Percentiles rank a stretch among this genome's conserved stretches.
phyloP scores from a whole-genome alignment of 2,329 filamentous ascomycete genomes.

The Stagonosporopsis rhizophila region DNA sequence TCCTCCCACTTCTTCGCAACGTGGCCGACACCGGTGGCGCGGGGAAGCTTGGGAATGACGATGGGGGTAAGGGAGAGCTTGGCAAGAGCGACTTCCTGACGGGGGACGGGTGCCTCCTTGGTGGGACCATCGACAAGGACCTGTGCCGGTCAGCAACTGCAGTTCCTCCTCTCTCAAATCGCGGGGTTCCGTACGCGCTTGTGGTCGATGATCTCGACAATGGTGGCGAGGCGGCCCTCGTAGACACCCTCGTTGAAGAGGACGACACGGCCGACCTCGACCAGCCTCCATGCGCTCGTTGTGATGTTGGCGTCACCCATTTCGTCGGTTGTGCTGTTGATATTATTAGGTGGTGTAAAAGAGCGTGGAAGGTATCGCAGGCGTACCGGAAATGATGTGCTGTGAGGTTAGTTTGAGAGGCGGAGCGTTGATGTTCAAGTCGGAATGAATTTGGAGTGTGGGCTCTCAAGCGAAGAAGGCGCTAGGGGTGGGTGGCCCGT shows the following conservation, averaged over 20 bases:
- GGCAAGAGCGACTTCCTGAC: conserved; percentile 83
- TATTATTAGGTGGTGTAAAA: conserved; percentile 35
- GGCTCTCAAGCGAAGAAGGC: conserved; percentile 3
- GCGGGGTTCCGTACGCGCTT: conserved; percentile 84
- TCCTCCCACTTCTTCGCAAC: conserved; percentile 92
- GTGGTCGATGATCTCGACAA: conserved; percentile 99
- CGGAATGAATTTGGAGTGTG: conserved; percentile 20
- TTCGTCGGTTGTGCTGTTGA: conserved; percentile 49
- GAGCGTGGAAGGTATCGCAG: conserved; percentile 32
- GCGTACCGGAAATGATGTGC: conserved; percentile 51
- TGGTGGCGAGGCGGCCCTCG: conserved; percentile 85
- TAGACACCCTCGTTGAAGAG: conserved; percentile 84
- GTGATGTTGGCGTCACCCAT: conserved; percentile 58
- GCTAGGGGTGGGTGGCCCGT: background rate
- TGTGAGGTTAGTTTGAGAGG: conserved; percentile 32
- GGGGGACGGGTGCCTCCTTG: conserved; percentile 80
- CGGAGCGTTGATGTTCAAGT: conserved; percentile 27
- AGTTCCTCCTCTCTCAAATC: conserved; percentile 21
- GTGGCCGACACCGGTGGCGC: conserved; percentile 79
- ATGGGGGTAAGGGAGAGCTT: conserved; percentile 89
- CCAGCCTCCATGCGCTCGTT: conserved; percentile 75
- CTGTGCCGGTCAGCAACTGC: conserved; percentile 60
- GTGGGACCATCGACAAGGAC: conserved; percentile 94
- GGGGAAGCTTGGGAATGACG: conserved; percentile 84
- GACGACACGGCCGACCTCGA: conserved; percentile 98